phyloP scores from a whole-genome alignment of 768 basidiomycete species.

The Sistotremastrum suecicum region DNA sequence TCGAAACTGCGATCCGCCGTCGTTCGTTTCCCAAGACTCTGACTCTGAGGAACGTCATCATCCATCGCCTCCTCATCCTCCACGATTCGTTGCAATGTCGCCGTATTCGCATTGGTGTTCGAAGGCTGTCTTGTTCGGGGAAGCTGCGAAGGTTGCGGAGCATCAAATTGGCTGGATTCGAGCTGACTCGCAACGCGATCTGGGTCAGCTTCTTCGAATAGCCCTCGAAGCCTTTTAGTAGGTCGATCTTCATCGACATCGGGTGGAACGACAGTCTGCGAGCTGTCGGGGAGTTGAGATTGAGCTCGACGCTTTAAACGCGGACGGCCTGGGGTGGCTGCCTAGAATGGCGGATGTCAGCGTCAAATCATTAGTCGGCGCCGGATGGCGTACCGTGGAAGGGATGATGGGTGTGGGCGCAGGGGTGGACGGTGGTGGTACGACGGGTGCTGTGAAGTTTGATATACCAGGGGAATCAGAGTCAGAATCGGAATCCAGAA shows the following conservation, averaged over 20 bases:
- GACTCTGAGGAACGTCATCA: slow-evolving; percentile 17
- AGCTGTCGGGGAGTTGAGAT: slow-evolving; percentile 13
- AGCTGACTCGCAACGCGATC: slow-evolving; percentile 12
- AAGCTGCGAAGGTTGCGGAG: slow-evolving; percentile 12
- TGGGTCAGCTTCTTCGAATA: slow-evolving; percentile 55
- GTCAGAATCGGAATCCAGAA: slow-evolving; percentile 30
- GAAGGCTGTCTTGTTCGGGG: slow-evolving; percentile 4
- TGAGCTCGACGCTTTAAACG: slow-evolving; percentile 40
- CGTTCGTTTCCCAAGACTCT: slow-evolving; percentile 24
- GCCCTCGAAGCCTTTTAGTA: slow-evolving; percentile 53
- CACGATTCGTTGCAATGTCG: background rate
- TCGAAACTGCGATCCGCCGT: slow-evolving; percentile 24
- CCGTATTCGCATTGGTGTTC: slow-evolving; percentile 7
- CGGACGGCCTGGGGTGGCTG: background rate
- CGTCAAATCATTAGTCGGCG: background rate
- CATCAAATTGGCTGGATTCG: background rate
- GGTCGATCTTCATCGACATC: slow-evolving; percentile 31
- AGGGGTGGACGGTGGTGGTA: slow-evolving; percentile 1
- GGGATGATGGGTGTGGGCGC: slow-evolving; percentile 24
- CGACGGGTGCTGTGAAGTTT: background rate
- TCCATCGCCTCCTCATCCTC: background rate
- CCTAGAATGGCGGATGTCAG: background rate
- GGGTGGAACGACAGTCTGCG: slow-evolving; percentile 7
- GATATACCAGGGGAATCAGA: slow-evolving; percentile 14
- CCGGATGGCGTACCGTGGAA: slow-evolving; percentile 21